phyloP scores from a whole-genome alignment of 805 yeast genomes.

The Ogataea ganodermae region DNA sequence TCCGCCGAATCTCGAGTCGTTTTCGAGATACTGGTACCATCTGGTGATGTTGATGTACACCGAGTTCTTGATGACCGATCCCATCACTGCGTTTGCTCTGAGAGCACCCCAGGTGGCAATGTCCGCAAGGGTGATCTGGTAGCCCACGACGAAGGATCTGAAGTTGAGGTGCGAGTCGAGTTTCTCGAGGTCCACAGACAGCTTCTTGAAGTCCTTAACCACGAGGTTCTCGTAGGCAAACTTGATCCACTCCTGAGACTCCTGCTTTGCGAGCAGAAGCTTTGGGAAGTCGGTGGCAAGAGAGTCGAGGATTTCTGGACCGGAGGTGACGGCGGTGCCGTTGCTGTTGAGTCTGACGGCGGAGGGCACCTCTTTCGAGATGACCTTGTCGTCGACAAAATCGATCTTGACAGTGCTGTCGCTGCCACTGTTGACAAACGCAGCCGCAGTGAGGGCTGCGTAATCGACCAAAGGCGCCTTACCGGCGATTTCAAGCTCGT shows the following conservation, averaged over 20 bases:
- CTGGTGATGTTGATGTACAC: conserved; percentile 85
- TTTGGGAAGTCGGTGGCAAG: conserved; percentile 57
- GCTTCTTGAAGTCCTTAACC: conserved; percentile 85
- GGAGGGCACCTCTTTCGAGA: conserved; percentile 43
- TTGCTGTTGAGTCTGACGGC: conserved; percentile 46
- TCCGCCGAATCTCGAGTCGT: conserved; percentile 66
- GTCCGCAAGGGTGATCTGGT: conserved; percentile 73
- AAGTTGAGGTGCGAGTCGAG: conserved; percentile 83
- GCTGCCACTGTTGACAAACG: conserved; percentile 59
- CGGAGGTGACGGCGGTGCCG: conserved; percentile 45
- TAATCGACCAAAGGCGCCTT: conserved; percentile 86
- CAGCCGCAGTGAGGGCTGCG: conserved; percentile 75
- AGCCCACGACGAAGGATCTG: conserved; percentile 76
- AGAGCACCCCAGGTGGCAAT: conserved; percentile 90
- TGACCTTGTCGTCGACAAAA: conserved; percentile 71
- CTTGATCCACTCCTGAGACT: conserved; percentile 62
- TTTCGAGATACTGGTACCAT: conserved; percentile 83
- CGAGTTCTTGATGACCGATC: conserved; percentile 82
- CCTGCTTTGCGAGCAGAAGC: conserved; percentile 38
- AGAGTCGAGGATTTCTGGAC: conserved; percentile 46
- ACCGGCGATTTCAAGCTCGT: conserved; percentile 68
- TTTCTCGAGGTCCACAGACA: conserved; percentile 73
- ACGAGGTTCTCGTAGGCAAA: conserved; percentile 68
- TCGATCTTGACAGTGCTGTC: conserved; percentile 58
- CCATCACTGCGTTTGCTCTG: conserved; percentile 91